Conservation (phyloP, 2,329 filamentous ascomycete species). For the Aspergillus versicolor region DNA sequence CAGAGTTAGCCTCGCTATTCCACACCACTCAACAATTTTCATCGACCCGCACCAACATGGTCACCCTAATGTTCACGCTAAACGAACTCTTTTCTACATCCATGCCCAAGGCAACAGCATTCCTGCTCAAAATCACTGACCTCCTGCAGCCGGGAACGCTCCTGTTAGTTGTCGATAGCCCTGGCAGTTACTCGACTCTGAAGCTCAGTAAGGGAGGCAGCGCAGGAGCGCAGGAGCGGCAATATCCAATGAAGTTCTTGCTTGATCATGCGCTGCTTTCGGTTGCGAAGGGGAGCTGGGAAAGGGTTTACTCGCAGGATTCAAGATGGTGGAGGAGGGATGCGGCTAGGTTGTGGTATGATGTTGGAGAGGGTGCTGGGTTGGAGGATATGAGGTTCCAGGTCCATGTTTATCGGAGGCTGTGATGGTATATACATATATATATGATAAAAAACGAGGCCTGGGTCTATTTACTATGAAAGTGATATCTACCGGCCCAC, state of each 20-base stretch:
- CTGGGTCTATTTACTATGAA: background rate
- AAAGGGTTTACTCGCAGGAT: constrained; percentile 71
- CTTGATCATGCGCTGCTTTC: constrained; percentile 75
- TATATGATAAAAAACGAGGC: background rate
- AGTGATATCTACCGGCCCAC: too few species aligned
- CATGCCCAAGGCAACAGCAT: constrained; percentile 70
- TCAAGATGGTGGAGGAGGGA: constrained; percentile 81
- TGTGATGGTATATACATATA: constrained; percentile 13
- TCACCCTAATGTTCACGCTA: constrained; percentile 89
- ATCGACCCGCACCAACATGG: constrained; percentile 44
- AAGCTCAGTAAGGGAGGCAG: constrained; percentile 57
- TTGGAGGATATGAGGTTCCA: constrained; percentile 96
- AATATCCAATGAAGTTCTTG: constrained; percentile 92
- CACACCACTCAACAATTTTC: constrained; percentile 7
- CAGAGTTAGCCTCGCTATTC: constrained; percentile 39
- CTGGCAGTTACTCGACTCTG: constrained; percentile 87
- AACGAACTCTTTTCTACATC: constrained; percentile 89
- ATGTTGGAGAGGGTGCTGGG: constrained; percentile 81
- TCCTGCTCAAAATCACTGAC: constrained; percentile 69
- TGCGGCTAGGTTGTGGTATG: constrained; percentile 64
- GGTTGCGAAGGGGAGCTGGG: constrained; percentile 59
- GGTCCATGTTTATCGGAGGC: constrained; percentile 71
- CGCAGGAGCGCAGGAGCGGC: constrained; percentile 42
- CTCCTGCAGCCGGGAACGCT: constrained; percentile 59
- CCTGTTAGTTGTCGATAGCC: constrained; percentile 85